phyloP scores from a whole-genome alignment of 371 early-diverging fungal genomes.

The Choanephora cucurbitarum region DNA sequence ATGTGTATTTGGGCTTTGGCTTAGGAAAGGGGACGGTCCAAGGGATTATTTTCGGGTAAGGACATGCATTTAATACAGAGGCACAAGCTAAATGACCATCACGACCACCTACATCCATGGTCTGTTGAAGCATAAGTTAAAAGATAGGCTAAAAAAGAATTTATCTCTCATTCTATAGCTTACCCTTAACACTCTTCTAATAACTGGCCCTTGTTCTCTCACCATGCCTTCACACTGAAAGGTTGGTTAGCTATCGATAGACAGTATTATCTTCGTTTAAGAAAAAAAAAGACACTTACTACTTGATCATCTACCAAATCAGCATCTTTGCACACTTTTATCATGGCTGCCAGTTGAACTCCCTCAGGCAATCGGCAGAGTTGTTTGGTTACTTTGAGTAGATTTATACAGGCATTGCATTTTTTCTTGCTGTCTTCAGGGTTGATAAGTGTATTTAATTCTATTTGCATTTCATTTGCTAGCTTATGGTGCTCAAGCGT shows the following conservation, averaged over 20 bases:
- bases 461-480: not conserved
- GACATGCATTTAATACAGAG: constrained; percentile 44
- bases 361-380: constrained; percentile 40
- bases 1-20: constrained; percentile 38
- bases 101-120: constrained; percentile 49
- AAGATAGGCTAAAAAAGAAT: too few species aligned
- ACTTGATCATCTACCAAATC: constrained; percentile 39
- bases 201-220: constrained; percentile 49
- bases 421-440: constrained; percentile 14
- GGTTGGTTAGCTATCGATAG: not conserved
- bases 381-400: constrained; percentile 37
- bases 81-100: constrained; percentile 53
- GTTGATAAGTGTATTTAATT: constrained; percentile 1
- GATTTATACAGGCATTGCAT: constrained; percentile 41
- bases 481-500: not conserved
- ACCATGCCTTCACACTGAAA: constrained; percentile 49
- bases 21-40: constrained; percentile 56
- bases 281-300: constrained; percentile 26
- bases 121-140: constrained; percentile 22
- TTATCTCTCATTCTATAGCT: not conserved
- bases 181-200: constrained; percentile 46
- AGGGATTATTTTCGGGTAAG: constrained; percentile 39
- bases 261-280: not conserved
- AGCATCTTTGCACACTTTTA: constrained; percentile 36
- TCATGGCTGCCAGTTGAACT: constrained; percentile 30